Base-by-base conservation (phyloP, 352 stramenopile genomes). In the Globisporangium paroecandrum region DNA sequence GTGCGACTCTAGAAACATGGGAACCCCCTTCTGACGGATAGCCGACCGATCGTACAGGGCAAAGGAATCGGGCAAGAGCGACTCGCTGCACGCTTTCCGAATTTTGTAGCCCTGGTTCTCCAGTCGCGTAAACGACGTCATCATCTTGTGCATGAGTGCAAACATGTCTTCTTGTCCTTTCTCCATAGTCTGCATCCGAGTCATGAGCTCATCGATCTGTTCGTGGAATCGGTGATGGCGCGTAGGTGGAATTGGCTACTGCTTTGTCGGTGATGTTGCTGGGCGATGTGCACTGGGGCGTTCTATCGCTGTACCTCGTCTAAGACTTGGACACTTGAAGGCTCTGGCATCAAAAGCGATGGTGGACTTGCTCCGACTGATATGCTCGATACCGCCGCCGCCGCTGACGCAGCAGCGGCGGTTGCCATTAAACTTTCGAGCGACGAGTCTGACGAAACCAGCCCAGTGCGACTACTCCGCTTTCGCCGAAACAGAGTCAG, bases 71-170 rank as follows among this genome's bases (percentile, higher is more conserved):
- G 24, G 13, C 22, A 55, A 18, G 15, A 64, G 22, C 38, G 41
- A 41, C 38, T 38, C 58, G 10, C 41, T 64, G 1, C 58, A 25
- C 34, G 8, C 58, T n/a, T 56, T 56, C 5, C 24, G 41, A 1
- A 64, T 25, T 15, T 54, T 64, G 36, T 22, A 32, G 27, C 38
- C 38, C 10, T 53, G 22, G 38, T 41, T 36, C 38, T 64, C 58
- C 1, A 56, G 25, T 9, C 41, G 41, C 13, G 24, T 15, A 4
- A 64, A 27, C 15, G 41, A 8, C 41, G 24, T 29, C 15, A 56
- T 2, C 6, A 56, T 27, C 25, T 64, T 64, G 58, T 64, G 25
- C 58, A 64, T 43, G 1, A 64, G 41, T 25, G 58, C 58, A 29
- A 64, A 64, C 41, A 56, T 25, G 9, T 41, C 41, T n/a, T 56